Base-by-base conservation (phyloP, 2,329 filamentous ascomycete genomes). In the Chaetomiaceae sp. region DNA sequence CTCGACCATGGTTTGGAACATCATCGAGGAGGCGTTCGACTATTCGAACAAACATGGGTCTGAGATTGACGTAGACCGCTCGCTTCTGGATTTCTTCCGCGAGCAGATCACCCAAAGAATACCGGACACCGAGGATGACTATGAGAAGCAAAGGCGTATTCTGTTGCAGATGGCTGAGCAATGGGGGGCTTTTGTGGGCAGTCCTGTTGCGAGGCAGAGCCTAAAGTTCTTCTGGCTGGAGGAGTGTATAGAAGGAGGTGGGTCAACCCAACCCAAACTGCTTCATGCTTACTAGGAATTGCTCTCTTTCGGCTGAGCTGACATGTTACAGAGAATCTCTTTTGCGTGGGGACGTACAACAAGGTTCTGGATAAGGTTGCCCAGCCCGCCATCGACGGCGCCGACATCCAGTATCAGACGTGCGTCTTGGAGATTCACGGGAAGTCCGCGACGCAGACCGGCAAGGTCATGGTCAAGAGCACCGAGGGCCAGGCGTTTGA, bases 191-290 rank as follows among this genome's bases (percentile, higher is more conserved):
- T 88, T 86, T 59, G 74, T 88, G 6, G 85, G 85, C 12, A 83
- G 75, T 48, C 74, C 79, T 0, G 69, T 86, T 8, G 66, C 71
- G 42, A 74, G 60, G 20, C 85, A 89, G 61, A 87, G 83, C 56
- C 68, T 88, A 26, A 86, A 82, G 66, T 88, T 80, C 66, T 86
- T 88, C 61, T 88, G 84, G 83, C 61, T 89, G 5, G 85, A 89
- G 60, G 83, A 88, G 63, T 86, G 83, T 54, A 81, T 88, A 42
- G 84, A 88, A 59, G 84, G 84, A 37, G 76, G 78, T 78, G 60
- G n/a, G n/a, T n/a, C n/a, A n/a, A n/a, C n/a, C n/a, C n/a, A n/a
- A n/a, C n/a, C n/a, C n/a, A n/a, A n/a, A n/a, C n/a, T n/a, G n/a
- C n/a, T n/a, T n/a, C n/a, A n/a, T n/a, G n/a, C n/a, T n/a, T n/a